Percentiles rank a stretch among this genome's conserved stretches.
phyloP scores from a whole-genome alignment of 768 basidiomycete genomes.

The Mrakia gelida region DNA sequence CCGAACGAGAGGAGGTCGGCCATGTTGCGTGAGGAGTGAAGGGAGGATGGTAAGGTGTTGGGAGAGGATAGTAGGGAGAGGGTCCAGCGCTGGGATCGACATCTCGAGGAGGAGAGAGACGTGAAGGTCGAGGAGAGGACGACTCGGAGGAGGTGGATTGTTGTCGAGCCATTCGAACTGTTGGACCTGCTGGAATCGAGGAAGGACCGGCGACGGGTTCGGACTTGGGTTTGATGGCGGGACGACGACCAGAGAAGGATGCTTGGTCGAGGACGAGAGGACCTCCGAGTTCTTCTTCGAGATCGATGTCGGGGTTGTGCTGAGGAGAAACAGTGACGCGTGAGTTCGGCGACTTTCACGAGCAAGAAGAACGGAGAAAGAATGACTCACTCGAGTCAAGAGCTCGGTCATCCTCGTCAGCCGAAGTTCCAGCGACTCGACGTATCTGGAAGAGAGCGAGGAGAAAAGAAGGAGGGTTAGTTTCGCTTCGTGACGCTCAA shows the following conservation, averaged over 20 bases:
- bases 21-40: background rate
- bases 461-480: no score
- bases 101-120: background rate
- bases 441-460: background rate
- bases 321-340: background rate
- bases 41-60: background rate
- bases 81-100: background rate
- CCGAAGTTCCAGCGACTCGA: background rate
- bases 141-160: background rate
- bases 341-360: background rate
- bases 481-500: no score
- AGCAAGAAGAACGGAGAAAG: background rate
- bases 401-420: background rate
- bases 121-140: background rate
- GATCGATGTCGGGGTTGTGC: constrained; percentile 17
- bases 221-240: background rate
- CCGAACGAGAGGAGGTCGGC: no score
- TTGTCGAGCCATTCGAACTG: background rate
- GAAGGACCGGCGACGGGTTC: background rate
- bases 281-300: constrained; percentile 10
- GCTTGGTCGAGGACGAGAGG: constrained; percentile 4
- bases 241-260: background rate
- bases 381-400: background rate
- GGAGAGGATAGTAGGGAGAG: background rate
- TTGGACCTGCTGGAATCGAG: background rate